phyloP scores from a whole-genome alignment of 805 yeast genomes.

The Ogataea henricii region DNA sequence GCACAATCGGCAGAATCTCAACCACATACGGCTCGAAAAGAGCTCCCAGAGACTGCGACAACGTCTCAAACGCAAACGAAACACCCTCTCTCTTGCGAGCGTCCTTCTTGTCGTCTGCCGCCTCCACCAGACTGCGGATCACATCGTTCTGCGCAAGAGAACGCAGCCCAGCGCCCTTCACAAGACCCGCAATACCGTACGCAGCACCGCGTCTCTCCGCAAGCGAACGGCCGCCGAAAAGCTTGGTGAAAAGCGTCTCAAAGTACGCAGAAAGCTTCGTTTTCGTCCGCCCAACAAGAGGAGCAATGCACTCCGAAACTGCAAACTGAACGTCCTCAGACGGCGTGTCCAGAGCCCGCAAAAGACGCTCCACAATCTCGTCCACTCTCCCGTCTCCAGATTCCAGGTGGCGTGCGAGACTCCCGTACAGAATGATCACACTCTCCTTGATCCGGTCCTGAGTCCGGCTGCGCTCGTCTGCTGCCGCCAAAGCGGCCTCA shows the following conservation, averaged over 20 bases:
- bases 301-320: slow-evolving; percentile 81
- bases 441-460: slow-evolving; percentile 74
- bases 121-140: slow-evolving; percentile 72
- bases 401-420: slow-evolving; percentile 82
- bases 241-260: slow-evolving; percentile 57
- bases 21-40: slow-evolving; percentile 93
- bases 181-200: slow-evolving; percentile 92
- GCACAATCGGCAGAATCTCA: slow-evolving; percentile 79
- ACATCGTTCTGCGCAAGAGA: slow-evolving; percentile 76
- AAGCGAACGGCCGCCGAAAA: slow-evolving; percentile 52
- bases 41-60: slow-evolving; percentile 74
- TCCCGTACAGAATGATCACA: slow-evolving; percentile 85
- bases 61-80: slow-evolving; percentile 79
- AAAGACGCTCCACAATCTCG: slow-evolving; percentile 64
- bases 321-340: slow-evolving; percentile 90
- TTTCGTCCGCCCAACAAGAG: slow-evolving; percentile 65
- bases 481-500: slow-evolving; percentile 61
- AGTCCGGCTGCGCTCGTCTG: slow-evolving; percentile 45
- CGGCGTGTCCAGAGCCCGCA: slow-evolving; percentile 79
- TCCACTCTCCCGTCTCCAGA: slow-evolving; percentile 65
- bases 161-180: slow-evolving; percentile 84
- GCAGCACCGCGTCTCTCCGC: slow-evolving; percentile 90
- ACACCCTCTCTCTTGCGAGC: slow-evolving; percentile 81
- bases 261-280: slow-evolving; percentile 54
- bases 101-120: slow-evolving; percentile 84